These are phyloP conservation scores for Pachyrhizus erosus DNA, from an alignment of 306 rosid genomes.

Conservation along the genomic window DNA sequence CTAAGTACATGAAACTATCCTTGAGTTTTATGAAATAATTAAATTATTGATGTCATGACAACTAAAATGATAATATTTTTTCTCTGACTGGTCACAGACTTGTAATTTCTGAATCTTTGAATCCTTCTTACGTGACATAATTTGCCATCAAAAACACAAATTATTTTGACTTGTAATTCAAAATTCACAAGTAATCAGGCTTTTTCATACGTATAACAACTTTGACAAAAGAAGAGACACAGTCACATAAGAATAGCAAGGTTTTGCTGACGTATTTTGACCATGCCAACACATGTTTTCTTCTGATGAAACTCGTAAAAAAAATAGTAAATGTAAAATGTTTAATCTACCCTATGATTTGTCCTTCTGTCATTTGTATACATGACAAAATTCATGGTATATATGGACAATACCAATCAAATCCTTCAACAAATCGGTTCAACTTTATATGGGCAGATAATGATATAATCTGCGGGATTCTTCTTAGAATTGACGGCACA, in stretches of 20 bases:
- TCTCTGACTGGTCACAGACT: neutral
- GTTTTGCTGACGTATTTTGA: neutral
- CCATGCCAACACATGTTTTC: neutral
- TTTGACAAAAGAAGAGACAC: neutral
- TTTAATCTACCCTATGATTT: neutral
- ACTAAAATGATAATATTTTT: neutral
- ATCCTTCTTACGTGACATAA: neutral
- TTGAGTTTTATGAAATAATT: neutral
- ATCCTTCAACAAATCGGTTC: neutral
- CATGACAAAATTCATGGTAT: neutral
- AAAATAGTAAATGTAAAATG: neutral
- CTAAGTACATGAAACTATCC: neutral
- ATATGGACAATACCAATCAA: neutral
- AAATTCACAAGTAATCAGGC: slow-evolving; percentile 26
- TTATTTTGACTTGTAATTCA: neutral
- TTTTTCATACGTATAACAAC: slow-evolving; percentile 24
- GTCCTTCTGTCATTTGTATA: neutral
- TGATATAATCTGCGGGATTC: neutral
- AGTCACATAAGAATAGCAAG: neutral
- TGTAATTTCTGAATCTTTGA: neutral
- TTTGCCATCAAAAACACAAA: neutral
- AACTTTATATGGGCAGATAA: neutral
- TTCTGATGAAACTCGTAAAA: neutral
- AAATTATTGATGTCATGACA: neutral
- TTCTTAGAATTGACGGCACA: neutral